phyloP scores from a whole-genome alignment of 192 early-diverging fungal species.

The Rhizophagus sp. region DNA sequence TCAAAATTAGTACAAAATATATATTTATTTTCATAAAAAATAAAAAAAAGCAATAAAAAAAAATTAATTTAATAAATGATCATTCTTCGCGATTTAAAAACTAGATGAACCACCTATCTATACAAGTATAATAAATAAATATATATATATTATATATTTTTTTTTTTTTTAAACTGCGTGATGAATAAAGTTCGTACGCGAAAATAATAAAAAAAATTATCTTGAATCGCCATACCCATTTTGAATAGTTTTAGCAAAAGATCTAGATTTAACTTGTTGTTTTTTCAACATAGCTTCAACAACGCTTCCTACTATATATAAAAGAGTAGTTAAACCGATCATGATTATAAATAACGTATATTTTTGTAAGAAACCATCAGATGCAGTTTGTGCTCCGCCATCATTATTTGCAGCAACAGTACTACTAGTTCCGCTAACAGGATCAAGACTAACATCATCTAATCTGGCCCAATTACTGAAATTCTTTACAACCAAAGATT shows the following conservation, averaged over 20 bases:
- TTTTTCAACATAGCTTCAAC: constrained; percentile 8
- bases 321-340: constrained; percentile 1
- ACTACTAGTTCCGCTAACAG: neutral
- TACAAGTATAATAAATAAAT: too few species aligned
- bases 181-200: too few species aligned
- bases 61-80: too few species aligned
- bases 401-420: neutral
- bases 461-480: neutral
- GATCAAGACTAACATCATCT: neutral
- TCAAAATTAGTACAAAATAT: too few species aligned
- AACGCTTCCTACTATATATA: constrained; percentile 10
- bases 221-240: neutral
- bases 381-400: neutral
- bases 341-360: constrained; percentile 18
- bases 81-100: too few species aligned
- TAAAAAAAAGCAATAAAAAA: too few species aligned
- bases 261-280: constrained; percentile 11
- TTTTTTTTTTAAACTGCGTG: too few species aligned
- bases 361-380: neutral
- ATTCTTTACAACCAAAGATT: neutral
- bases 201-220: neutral
- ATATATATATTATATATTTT: too few species aligned
- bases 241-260: constrained; percentile 8
- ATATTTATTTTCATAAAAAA: too few species aligned
- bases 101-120: too few species aligned